These are phyloP conservation scores for Fraxinus angustifolia DNA, from an alignment of 305 asterid species.

Conservation along the genomic window DNA sequence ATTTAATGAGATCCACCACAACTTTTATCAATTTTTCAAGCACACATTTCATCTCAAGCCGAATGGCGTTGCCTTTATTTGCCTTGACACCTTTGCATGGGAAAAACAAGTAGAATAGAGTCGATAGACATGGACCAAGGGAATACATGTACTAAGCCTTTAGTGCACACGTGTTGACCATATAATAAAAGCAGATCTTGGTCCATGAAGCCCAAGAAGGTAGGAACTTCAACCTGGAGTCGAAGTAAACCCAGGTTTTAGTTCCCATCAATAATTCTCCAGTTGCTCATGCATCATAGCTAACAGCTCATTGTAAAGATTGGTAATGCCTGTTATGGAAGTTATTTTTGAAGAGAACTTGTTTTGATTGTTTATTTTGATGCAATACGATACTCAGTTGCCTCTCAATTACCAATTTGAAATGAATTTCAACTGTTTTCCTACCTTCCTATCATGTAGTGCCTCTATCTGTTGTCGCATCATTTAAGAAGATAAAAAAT, in stretches of 20 bases:
- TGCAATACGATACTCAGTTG: neutral
- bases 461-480: slow-evolving; percentile 77
- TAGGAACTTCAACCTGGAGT: neutral
- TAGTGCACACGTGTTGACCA: neutral
- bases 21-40: neutral
- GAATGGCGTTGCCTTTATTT: neutral
- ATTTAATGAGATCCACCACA: neutral
- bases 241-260: neutral
- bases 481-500: slow-evolving; percentile 80
- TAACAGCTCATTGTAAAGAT: neutral
- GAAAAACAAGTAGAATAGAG: neutral
- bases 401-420: neutral
- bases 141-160: neutral
- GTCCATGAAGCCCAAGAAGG: neutral
- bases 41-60: neutral
- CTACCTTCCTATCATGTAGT: slow-evolving; percentile 38
- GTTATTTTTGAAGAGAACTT: neutral
- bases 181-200: neutral
- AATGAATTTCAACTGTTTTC: slow-evolving; percentile 14
- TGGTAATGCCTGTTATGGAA: neutral
- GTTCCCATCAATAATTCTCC: neutral
- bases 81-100: neutral
- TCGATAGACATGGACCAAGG: neutral
- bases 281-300: neutral
- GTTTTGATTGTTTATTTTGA: neutral